A percentile compares a stretch with the other conserved stretches of the same genome.
Conservation (phyloP, 495 filamentous ascomycete genomes). For the Neurospora sp. region DNA sequence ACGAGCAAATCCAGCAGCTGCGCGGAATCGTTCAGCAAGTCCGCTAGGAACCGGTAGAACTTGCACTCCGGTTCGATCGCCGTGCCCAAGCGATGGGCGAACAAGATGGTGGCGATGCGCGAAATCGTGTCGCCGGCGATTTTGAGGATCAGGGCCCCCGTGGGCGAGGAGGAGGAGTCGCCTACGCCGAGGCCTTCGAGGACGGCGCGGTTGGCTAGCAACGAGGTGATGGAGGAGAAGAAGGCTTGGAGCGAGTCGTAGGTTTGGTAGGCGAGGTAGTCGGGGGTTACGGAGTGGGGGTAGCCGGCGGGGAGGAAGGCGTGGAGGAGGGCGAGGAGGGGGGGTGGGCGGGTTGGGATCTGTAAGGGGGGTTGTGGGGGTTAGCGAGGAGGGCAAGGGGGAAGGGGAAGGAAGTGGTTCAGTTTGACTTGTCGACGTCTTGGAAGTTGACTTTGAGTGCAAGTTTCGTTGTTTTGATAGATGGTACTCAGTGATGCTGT, state of each 20-base stretch:
- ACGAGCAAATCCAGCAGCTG: constrained; percentile 85
- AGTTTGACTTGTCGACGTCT: background rate
- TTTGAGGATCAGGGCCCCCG: constrained; percentile 74
- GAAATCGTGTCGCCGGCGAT: constrained; percentile 80
- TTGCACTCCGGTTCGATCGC: constrained; percentile 94
- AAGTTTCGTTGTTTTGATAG: too few species aligned
- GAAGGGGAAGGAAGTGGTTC: background rate
- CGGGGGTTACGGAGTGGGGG: constrained; percentile 79
- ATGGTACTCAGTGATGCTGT: background rate
- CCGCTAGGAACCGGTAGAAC: constrained; percentile 80
- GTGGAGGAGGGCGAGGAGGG: constrained; percentile 39
- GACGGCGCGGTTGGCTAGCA: constrained; percentile 81
- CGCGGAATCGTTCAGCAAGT: constrained; percentile 86
- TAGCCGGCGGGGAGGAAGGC: constrained; percentile 91
- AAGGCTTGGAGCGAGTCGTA: constrained; percentile 91
- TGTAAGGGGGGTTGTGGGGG: constrained; percentile 9
- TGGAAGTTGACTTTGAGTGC: too few species aligned
- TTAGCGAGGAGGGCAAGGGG: background rate
- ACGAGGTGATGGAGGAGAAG: constrained; percentile 81
- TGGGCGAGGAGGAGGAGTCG: constrained; percentile 74
- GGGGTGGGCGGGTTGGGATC: background rate
- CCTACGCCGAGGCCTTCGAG: constrained; percentile 91
- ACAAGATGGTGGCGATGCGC: constrained; percentile 79
- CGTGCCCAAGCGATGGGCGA: constrained; percentile 75
- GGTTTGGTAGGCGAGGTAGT: constrained; percentile 70